Conservation (phyloP, 768 basidiomycete species). For the Termitomyces sp. region DNA sequence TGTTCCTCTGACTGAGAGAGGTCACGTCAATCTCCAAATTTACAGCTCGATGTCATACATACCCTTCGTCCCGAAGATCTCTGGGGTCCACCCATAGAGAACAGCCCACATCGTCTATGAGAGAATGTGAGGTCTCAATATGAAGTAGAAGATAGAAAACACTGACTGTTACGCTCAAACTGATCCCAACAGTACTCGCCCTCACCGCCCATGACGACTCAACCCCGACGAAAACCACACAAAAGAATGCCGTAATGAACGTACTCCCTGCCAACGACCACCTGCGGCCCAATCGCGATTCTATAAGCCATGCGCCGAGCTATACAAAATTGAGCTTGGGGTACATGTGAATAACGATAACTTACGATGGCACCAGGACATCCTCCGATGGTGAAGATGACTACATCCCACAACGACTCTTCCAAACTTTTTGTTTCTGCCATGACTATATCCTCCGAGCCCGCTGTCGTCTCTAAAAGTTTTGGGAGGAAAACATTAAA, state of each 20-base stretch:
- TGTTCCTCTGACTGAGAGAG: constrained; percentile 65
- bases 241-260: constrained; percentile 70
- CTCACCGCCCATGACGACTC: constrained; percentile 53
- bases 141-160: not conserved
- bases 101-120: constrained; percentile 79
- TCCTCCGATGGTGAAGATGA: constrained; percentile 79
- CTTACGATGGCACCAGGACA: constrained; percentile 80
- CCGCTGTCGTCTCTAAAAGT: constrained; percentile 73
- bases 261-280: constrained; percentile 74
- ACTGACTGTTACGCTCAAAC: constrained; percentile 65
- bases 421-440: constrained; percentile 39
- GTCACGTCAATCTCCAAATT: not conserved
- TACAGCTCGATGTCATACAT: constrained; percentile 6
- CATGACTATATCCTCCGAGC: constrained; percentile 8
- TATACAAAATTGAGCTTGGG: constrained; percentile 20
- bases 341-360: constrained; percentile 8
- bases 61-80: constrained; percentile 80
- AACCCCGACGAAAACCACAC: constrained; percentile 61
- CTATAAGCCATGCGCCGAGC: constrained; percentile 85
- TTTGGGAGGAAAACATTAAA: constrained; percentile 92
- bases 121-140: not conserved
- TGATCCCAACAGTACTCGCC: constrained; percentile 69
- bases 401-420: constrained; percentile 78
- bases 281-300: constrained; percentile 60
- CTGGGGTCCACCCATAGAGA: constrained; percentile 87